Percentiles rank a stretch among this genome's conserved stretches.
Conservation (phyloP, 2,329 filamentous ascomycete genomes). For the Aureobasidium sp. region DNA sequence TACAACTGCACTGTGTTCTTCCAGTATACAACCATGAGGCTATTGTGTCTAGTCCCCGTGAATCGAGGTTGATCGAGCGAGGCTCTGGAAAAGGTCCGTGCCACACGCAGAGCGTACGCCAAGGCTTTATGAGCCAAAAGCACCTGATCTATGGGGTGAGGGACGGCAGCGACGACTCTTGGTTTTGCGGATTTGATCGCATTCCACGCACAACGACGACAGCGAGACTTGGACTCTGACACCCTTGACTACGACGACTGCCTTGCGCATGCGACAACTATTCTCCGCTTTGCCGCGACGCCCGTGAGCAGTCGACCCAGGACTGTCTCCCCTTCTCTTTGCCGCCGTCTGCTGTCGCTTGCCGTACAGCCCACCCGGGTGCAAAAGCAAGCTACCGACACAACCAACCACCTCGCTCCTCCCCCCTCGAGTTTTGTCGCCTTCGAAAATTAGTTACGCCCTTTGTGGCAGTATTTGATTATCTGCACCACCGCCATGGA, state of each 20-base stretch:
- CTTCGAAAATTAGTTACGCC: background rate
- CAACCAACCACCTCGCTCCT: background rate
- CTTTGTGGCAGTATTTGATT: background rate
- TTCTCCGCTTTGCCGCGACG: background rate
- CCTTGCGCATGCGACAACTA: conserved; percentile 2
- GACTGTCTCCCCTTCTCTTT: background rate
- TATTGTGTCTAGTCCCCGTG: background rate
- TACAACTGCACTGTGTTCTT: no score
- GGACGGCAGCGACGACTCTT: conserved; percentile 2
- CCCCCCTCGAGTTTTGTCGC: background rate
- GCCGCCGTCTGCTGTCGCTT: background rate
- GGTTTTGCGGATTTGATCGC: background rate
- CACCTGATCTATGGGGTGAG: background rate
- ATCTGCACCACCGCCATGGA: background rate
- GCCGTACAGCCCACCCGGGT: background rate
- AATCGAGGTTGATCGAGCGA: background rate
- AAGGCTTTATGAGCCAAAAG: background rate
- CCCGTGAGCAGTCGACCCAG: conserved; percentile 7
- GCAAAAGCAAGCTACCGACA: background rate
- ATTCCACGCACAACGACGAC: conserved; percentile 1
- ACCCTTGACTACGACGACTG: background rate
- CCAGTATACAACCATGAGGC: background rate
- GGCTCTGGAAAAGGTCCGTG: no score
- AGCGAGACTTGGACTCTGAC: background rate
- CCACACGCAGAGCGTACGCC: no score